Evolutionary conservation across 1,284 basidiomycete genomes (phyloP), one percentile per base, ranked within the genome.

Genomic region (Rhodotorula sp.): DNA sequence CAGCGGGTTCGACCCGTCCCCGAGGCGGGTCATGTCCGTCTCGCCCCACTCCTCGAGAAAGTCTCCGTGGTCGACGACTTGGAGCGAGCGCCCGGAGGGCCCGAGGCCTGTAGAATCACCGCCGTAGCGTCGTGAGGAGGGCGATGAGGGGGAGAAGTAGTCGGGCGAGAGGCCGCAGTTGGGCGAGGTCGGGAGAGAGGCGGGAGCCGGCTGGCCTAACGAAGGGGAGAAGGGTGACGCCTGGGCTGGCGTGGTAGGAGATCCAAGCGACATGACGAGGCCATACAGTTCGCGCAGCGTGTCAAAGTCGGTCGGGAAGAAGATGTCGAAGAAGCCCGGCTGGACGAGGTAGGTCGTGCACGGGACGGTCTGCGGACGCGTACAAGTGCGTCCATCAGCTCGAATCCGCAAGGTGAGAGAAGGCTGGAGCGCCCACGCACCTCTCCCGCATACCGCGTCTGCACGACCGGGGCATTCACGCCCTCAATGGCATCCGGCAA

Each of bases 251-350:
- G 19, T 10, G 19, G 47, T 5, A 24, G 58, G 32, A 32, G 32
- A 1, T 1, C 22, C 20, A 8, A 24, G 34, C 34, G 56, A 32
- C 73, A 95, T 86, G 72, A 90, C 85, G 75, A 88, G 84, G 78
- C 92, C 89, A 81, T 96, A 96, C 85, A 94, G 89, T 79, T 94
- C 90, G 59, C 89, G 84, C 34, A 99, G 84, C 29, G 86, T 85
- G 62, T 87, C 86, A 76, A 99, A 99, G 79, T 94, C 84, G 11
- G 95, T 99, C 2, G 96, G 96, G 84, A 99, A 99, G 84, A 99
- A 94, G 74, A 99, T 99, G 81, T 99, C 96, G 80, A 99, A 99
- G 82, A 88, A 95, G 19, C 96, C 96, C 78, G 92, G 96, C 74
- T 90, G 88, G 67, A 99, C 96, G 75, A 95, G 86, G 71, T 97